A percentile compares a stretch with the other conserved stretches of the same genome.
phyloP scores from a whole-genome alignment of 164 flowering plant species.

The Vitis amurensis region DNA sequence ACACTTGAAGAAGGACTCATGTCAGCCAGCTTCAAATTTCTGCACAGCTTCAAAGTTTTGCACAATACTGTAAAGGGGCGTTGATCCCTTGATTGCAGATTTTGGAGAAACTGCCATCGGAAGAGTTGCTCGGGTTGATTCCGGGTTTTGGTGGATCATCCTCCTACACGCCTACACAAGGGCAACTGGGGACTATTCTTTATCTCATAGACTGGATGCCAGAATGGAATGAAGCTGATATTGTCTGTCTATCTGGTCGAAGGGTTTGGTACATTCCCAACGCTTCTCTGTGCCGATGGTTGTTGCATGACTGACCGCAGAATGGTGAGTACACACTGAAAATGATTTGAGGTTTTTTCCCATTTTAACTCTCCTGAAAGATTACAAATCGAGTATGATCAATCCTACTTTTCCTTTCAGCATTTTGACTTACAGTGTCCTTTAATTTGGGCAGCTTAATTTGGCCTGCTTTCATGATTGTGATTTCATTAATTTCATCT shows the following conservation, averaged over 20 bases:
- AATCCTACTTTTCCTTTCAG: too few relatives aligned
- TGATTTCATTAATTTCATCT: too few relatives aligned
- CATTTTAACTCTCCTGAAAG: too few relatives aligned
- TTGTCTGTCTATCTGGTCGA: constrained; percentile 25
- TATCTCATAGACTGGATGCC: constrained; percentile 28
- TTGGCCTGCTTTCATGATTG: too few relatives aligned
- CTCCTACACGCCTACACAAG: constrained; percentile 33
- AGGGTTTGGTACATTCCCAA: constrained; percentile 26
- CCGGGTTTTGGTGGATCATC: constrained; percentile 40
- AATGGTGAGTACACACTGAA: constrained; percentile 18
- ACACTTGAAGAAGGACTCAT: constrained; percentile 28
- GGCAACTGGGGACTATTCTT: constrained; percentile 27
- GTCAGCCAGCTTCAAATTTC: constrained; percentile 21
- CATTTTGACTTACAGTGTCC: too few relatives aligned
- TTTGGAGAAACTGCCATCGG: constrained; percentile 38
- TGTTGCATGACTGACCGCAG: constrained; percentile 36
- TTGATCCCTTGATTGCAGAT: constrained; percentile 29
- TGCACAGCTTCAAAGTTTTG: constrained; percentile 24
- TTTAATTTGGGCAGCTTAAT: too few relatives aligned
- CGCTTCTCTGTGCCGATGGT: constrained; percentile 20
- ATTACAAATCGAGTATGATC: too few relatives aligned
- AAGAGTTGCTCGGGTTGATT: constrained; percentile 34
- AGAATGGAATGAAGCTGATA: constrained; percentile 31
- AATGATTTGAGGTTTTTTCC: too few relatives aligned
- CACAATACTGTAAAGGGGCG: constrained; percentile 25